Conservation (phyloP, 108 stramenopile genomes). For the Fistulifera pelliculosa region DNA sequence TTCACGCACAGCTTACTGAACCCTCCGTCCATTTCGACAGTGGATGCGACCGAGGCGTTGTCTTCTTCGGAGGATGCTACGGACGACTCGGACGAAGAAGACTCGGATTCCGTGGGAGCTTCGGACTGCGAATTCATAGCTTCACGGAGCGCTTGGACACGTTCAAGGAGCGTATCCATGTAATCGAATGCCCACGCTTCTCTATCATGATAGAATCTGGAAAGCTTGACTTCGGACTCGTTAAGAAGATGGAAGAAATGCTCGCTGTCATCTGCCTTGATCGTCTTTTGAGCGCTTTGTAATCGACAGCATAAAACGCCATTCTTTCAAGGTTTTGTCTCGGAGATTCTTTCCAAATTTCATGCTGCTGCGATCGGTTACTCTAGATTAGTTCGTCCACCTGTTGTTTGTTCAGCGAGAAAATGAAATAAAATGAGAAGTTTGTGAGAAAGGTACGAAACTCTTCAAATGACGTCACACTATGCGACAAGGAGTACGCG, state of each 20-base stretch:
- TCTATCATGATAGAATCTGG: conserved; percentile 50
- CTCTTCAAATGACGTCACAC: no score
- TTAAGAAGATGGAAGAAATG: conserved; percentile 31
- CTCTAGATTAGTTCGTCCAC: no score
- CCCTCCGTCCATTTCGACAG: neutral
- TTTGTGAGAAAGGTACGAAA: no score
- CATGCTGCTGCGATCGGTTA: no score
- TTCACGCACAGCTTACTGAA: conserved; percentile 7
- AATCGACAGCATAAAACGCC: conserved; percentile 46
- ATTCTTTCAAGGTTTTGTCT: conserved; percentile 36
- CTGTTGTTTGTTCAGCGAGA: no score
- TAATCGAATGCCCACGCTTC: conserved; percentile 40
- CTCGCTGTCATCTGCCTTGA: conserved; percentile 20
- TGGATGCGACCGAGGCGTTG: neutral
- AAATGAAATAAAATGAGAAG: no score
- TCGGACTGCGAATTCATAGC: neutral
- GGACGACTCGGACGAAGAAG: conserved; percentile 4
- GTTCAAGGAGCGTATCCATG: conserved; percentile 32
- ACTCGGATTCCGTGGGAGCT: conserved; percentile 8
- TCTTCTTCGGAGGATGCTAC: conserved; percentile 1
- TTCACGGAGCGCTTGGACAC: conserved; percentile 30
- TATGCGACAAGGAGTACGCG: no score
- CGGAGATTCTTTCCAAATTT: conserved; percentile 43
- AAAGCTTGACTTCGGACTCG: conserved; percentile 33
- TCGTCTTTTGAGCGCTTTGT: conserved; percentile 38